Conservation (phyloP, 1,284 basidiomycete genomes). For the Ustilago tritici region DNA sequence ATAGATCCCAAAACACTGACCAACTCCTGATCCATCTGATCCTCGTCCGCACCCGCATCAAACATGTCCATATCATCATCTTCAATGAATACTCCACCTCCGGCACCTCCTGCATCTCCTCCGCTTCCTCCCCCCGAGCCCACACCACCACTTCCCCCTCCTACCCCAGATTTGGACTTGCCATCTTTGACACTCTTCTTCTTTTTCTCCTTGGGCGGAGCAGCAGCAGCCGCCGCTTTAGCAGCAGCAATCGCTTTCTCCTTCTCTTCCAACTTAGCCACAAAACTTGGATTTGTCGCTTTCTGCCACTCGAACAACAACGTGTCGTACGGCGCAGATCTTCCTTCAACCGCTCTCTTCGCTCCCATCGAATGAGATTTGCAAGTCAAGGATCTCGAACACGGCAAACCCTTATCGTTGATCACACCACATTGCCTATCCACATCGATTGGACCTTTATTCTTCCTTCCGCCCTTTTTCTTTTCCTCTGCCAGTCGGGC, state of each 20-base stretch:
- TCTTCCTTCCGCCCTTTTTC: slow-evolving; percentile 54
- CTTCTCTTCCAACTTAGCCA: slow-evolving; percentile 83
- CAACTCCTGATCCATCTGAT: slow-evolving; percentile 63
- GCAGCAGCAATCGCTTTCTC: slow-evolving; percentile 64
- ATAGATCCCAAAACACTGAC: slow-evolving; percentile 50
- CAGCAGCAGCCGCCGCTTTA: slow-evolving; percentile 51
- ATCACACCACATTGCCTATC: slow-evolving; percentile 97
- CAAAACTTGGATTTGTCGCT: slow-evolving; percentile 89
- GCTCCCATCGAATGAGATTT: slow-evolving; percentile 98
- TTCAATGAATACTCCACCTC: slow-evolving; percentile 37
- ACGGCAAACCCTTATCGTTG: slow-evolving; percentile 92
- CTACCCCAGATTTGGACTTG: slow-evolving; percentile 27
- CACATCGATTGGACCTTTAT: slow-evolving; percentile 74
- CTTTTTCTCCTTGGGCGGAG: slow-evolving; percentile 62
- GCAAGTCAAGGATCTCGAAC: slow-evolving; percentile 96
- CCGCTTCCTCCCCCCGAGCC: slow-evolving; percentile 1
- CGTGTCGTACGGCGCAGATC: slow-evolving; percentile 86
- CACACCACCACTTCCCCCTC: slow-evolving; percentile 8
- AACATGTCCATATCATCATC: slow-evolving; percentile 64
- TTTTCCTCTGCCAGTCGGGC: slow-evolving; percentile 37
- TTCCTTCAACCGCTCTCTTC: slow-evolving; percentile 89
- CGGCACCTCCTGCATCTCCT: neutral
- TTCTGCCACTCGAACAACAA: slow-evolving; percentile 87
- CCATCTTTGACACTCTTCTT: slow-evolving; percentile 50
- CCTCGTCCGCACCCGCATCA: slow-evolving; percentile 51